Evolutionary conservation across 2,329 filamentous ascomycete species (phyloP).

Genomic region (Teratosphaeria epicoccoides): DNA sequence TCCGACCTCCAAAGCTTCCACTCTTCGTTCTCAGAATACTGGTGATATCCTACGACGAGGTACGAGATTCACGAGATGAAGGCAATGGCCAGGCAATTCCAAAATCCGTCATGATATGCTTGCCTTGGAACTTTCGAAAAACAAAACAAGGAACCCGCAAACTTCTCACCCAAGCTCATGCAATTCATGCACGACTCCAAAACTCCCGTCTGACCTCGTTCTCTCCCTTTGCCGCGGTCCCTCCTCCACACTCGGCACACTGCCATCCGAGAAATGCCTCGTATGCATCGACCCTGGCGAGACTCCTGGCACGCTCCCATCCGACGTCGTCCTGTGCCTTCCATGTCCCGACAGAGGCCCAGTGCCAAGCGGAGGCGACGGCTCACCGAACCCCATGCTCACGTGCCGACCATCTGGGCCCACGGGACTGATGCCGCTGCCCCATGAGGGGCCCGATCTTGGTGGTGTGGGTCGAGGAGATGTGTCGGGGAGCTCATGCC

Average conservation of each 20-base stretch:
- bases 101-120: background rate
- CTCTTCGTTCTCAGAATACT: too few species aligned
- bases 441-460: background rate
- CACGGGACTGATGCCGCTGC: background rate
- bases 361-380: background rate
- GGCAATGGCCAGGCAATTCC: background rate
- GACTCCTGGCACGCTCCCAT: background rate
- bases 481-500: background rate
- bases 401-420: background rate
- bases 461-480: background rate
- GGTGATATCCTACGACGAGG: too few species aligned
- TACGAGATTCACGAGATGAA: too few species aligned
- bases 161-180: background rate
- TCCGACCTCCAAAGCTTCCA: too few species aligned
- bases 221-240: background rate
- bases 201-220: background rate
- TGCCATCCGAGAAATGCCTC: background rate
- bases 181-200: background rate
- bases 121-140: background rate
- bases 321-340: background rate
- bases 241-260: background rate
- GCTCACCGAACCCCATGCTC: background rate
- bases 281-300: background rate
- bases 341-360: background rate
- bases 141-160: background rate